Conservation (phyloP, 2,329 filamentous ascomycete species). For the Neoscytalidium dimidiatum region DNA sequence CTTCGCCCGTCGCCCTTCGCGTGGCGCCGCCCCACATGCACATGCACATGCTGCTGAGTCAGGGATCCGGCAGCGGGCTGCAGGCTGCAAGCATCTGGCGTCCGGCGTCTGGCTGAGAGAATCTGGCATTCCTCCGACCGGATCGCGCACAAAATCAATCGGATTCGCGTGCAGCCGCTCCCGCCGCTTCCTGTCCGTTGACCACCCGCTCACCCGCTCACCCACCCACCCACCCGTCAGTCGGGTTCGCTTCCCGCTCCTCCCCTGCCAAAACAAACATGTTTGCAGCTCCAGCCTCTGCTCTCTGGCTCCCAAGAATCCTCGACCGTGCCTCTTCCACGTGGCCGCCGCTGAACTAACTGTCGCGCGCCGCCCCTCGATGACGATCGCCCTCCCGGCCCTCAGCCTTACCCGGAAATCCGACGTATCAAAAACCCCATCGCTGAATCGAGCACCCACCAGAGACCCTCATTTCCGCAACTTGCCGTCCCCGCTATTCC, state of each 20-base stretch:
- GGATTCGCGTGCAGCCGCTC: neutral
- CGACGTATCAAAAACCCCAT: neutral
- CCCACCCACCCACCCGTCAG: neutral
- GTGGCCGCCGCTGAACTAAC: neutral
- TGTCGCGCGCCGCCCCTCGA: neutral
- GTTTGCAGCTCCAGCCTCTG: neutral
- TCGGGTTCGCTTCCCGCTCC: neutral
- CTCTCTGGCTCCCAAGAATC: neutral
- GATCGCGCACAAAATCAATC: neutral
- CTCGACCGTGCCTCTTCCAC: no score
- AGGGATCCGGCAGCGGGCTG: neutral
- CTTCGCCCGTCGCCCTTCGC: neutral
- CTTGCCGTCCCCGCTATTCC: neutral
- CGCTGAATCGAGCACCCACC: neutral
- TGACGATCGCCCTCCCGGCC: neutral
- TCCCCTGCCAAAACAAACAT: neutral
- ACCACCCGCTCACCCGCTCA: neutral
- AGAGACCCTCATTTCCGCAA: neutral
- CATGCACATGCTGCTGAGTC: neutral
- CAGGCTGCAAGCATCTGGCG: no score
- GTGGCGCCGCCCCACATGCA: slow-evolving; percentile 9
- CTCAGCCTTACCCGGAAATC: slow-evolving; percentile 14
- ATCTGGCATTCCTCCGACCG: neutral
- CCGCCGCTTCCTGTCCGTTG: neutral
- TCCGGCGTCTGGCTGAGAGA: no score